phyloP scores from a whole-genome alignment of 78 protist genomes.

The Speleostelium caveatum region DNA sequence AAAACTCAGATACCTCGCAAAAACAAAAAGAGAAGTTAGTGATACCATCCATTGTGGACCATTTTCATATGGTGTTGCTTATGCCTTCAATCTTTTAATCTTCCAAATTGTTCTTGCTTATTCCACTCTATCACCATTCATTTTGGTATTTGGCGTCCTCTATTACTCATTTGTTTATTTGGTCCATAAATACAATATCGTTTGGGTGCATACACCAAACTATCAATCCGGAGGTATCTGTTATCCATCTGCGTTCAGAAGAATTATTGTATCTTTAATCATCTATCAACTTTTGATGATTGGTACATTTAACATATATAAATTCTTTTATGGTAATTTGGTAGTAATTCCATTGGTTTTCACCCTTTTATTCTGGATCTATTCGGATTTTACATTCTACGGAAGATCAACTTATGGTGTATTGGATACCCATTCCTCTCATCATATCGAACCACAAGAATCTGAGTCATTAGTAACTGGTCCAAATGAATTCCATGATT shows the following conservation, averaged over 20 bases:
- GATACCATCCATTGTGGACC: neutral
- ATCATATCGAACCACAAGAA: no score
- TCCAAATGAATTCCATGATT: neutral
- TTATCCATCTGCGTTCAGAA: conserved; percentile 17
- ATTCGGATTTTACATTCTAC: conserved; percentile 4
- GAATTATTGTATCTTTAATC: neutral
- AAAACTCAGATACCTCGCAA: neutral
- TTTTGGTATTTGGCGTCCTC: conserved; percentile 30
- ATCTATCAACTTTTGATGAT: conserved; percentile 52
- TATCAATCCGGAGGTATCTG: neutral
- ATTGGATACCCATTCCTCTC: neutral
- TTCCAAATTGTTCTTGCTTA: conserved; percentile 19
- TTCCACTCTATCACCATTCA: conserved; percentile 52
- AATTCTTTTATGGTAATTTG: conserved; percentile 42
- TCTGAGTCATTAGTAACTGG: no score
- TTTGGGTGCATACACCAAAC: conserved; percentile 13
- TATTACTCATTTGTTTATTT: conserved; percentile 29
- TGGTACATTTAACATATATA: conserved; percentile 59
- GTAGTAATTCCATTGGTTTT: conserved; percentile 30
- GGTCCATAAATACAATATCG: conserved; percentile 19
- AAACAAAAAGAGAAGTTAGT: conserved; percentile 17
- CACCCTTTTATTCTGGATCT: conserved; percentile 3
- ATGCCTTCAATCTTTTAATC: conserved; percentile 23
- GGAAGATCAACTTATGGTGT: conserved; percentile 31
- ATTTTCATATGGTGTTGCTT: neutral